phyloP scores from a whole-genome alignment of 2,329 filamentous ascomycete species.

The Orbilia ellipsospora region DNA sequence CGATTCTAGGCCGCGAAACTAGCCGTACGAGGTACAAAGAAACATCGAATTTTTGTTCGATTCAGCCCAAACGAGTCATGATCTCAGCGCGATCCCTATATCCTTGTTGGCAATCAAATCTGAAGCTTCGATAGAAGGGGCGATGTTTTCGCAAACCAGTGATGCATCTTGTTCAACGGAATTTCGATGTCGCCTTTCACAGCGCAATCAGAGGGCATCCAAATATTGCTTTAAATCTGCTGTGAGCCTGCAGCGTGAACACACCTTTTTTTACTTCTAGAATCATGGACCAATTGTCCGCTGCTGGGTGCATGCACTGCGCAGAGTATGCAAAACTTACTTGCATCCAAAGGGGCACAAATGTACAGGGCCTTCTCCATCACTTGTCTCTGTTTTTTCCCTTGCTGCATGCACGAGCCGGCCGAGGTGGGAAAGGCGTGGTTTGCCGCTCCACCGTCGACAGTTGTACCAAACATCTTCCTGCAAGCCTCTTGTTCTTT shows the following conservation, averaged over 20 bases:
- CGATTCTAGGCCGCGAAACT: slow-evolving; percentile 13
- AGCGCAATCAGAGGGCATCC: no score
- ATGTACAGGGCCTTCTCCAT: slow-evolving; percentile 5
- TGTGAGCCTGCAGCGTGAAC: no score
- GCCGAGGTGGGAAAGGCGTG: slow-evolving; percentile 18
- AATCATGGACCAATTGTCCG: not conserved
- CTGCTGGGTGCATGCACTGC: not conserved
- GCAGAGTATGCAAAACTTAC: slow-evolving; percentile 44
- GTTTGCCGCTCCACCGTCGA: slow-evolving; percentile 15
- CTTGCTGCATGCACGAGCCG: not conserved
- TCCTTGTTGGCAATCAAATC: slow-evolving; percentile 26
- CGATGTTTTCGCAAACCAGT: not conserved
- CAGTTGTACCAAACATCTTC: slow-evolving; percentile 9
- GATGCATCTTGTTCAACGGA: no score
- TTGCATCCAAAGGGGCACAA: slow-evolving; percentile 43
- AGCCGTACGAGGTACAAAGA: not conserved
- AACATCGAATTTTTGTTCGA: not conserved
- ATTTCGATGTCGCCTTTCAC: no score
- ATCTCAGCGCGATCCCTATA: slow-evolving; percentile 6
- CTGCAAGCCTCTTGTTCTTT: slow-evolving; percentile 27
- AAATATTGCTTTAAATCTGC: no score
- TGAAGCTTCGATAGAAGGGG: slow-evolving; percentile 2
- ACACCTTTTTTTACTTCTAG: no score
- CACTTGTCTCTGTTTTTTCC: slow-evolving; percentile 18
- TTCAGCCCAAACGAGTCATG: slow-evolving; percentile 2